Base-by-base conservation (phyloP, 2,329 filamentous ascomycete species). In the Cyphellophora attinorum region DNA sequence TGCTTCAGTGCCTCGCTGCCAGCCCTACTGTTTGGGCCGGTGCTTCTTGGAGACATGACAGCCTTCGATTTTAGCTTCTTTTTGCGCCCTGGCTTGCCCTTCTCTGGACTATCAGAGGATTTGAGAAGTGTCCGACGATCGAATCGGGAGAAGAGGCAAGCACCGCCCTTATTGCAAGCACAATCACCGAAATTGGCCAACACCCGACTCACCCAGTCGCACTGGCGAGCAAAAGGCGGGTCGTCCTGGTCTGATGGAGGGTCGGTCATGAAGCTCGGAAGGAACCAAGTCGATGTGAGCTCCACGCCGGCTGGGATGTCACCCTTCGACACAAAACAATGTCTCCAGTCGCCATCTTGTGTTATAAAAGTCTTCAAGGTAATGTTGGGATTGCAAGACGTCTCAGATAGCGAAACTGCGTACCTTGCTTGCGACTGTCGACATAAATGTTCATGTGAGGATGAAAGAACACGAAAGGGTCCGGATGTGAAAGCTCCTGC, bases 381-480 rank as follows among this genome's bases (percentile, higher is more conserved):
- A n/a, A 91, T 76, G 52, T 96, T 98, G 2, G 91, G 85, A 41
- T 75, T 77, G 62, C 91, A 98, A 51, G 91, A 96, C 46, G 76
- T 37, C 91, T 77, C n/a, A 93, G 78, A 54, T 91, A 95, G 29
- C 91, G 82, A 38, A 91, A 78, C 21, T 77, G 65, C 4, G 85
- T 94, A 14, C 89, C 91, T 62, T 93, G 85, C 54, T 75, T 76
- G 40, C 91, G 74, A 6, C 88, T 91, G 58, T 95, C 91, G 51
- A 98, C 91, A 60, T 88, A 94, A 10, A 98, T 73, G 1, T 89
- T 89, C 6, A 96, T 74, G 39, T 79, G 72, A 1, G 86, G 85
- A 51, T 93, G 88, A 58, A 96, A 89, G 54, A 88, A 85, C 15
- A 89, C 81, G 49, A 86, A 86, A 1, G 83, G 83, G 37, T 67